phyloP scores from a whole-genome alignment of 805 yeast genomes.

The Aciculoconidium aculeatum region DNA sequence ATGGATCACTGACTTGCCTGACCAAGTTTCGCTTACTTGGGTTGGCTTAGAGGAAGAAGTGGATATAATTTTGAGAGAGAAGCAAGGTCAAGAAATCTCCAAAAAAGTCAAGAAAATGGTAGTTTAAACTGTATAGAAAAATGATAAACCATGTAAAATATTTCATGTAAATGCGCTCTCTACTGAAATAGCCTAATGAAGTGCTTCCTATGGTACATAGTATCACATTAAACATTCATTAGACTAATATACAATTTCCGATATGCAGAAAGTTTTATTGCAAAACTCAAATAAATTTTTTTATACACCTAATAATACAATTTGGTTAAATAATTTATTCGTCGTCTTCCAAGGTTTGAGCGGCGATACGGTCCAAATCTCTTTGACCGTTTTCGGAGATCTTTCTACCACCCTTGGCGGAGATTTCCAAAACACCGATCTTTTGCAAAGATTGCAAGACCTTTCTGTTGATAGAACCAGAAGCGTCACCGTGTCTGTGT shows the following conservation, averaged over 20 bases:
- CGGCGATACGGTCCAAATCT: slow-evolving; percentile 99
- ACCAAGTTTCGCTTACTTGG: slow-evolving; percentile 48
- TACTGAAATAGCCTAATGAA: too few species aligned
- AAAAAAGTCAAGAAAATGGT: slow-evolving; percentile 7
- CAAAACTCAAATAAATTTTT: too few species aligned
- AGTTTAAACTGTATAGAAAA: neutral
- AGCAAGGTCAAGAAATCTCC: slow-evolving; percentile 15
- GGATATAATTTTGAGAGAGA: slow-evolving; percentile 26
- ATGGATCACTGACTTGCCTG: slow-evolving; percentile 55
- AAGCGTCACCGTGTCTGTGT: slow-evolving; percentile 97
- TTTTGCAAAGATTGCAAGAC: slow-evolving; percentile 97
- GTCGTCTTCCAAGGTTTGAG: slow-evolving; percentile 93
- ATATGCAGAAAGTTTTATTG: too few species aligned
- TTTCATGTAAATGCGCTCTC: too few species aligned
- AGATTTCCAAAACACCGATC: slow-evolving; percentile 93
- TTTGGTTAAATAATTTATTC: slow-evolving; percentile 31
- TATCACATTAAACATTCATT: too few species aligned
- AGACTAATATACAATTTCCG: too few species aligned
- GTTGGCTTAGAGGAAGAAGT: slow-evolving; percentile 42
- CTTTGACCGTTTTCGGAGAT: slow-evolving; percentile 99
- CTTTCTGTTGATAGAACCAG: slow-evolving; percentile 98
- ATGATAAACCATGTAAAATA: neutral
- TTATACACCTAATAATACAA: too few species aligned
- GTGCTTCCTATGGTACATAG: too few species aligned
- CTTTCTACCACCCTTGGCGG: slow-evolving; percentile 99